Percentiles rank a stretch among this genome's conserved stretches.
Evolutionary conservation across 2,329 filamentous ascomycete species (phyloP).

Genomic region (Diaporthe sp.): DNA sequence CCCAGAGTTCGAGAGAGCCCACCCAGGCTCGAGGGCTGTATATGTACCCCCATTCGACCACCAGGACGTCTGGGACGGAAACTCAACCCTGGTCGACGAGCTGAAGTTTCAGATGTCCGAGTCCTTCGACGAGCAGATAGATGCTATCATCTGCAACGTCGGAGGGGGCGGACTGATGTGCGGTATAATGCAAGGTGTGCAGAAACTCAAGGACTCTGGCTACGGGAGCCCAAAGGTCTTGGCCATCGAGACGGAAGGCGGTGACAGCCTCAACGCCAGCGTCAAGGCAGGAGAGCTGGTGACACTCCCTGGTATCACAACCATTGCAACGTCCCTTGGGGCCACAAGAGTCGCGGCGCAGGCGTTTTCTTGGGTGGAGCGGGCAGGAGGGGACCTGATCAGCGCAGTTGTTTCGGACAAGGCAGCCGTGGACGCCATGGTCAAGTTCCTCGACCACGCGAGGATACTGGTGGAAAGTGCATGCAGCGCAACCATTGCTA

Average conservation of each 20-base stretch:
- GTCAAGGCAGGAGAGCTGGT: conserved; percentile 67
- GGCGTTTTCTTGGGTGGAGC: conserved; percentile 70
- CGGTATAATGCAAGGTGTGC: conserved; percentile 75
- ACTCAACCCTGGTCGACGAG: conserved; percentile 67
- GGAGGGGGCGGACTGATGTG: conserved; percentile 80
- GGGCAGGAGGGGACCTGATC: conserved; percentile 57
- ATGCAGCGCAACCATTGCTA: conserved; percentile 84
- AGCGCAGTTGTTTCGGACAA: conserved; percentile 78
- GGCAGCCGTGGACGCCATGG: conserved; percentile 83
- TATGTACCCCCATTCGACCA: conserved; percentile 79
- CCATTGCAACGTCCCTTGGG: conserved; percentile 78
- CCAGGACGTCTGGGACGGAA: conserved; percentile 75
- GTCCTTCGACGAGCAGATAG: conserved; percentile 53
- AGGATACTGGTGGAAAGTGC: conserved; percentile 85
- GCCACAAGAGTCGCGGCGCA: conserved; percentile 73
- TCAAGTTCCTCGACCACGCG: conserved; percentile 85
- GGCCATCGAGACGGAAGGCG: conserved; percentile 80
- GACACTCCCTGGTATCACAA: conserved; percentile 78
- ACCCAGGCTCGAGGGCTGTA: conserved; percentile 58
- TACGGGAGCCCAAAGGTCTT: conserved; percentile 62
- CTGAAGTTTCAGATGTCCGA: conserved; percentile 52
- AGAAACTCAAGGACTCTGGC: conserved; percentile 51
- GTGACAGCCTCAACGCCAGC: conserved; percentile 73
- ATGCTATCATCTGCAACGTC: conserved; percentile 77
- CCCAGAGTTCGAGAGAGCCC: conserved; percentile 58